These are phyloP conservation scores for Cinchona pubescens DNA, from an alignment of 257 asterid genomes.

Conservation along the genomic window DNA sequence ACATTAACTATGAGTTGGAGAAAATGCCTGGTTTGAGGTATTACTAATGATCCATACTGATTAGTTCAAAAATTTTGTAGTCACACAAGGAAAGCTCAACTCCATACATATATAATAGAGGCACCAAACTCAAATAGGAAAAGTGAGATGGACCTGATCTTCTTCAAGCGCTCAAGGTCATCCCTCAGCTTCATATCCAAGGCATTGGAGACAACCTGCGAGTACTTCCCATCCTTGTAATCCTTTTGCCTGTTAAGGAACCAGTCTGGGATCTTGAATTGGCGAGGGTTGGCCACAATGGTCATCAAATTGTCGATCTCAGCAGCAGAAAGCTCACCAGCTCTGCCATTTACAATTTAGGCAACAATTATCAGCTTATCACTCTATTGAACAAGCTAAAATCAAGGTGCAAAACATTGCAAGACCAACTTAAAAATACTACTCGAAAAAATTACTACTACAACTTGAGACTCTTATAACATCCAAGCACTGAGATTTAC, in stretches of 20 bases:
- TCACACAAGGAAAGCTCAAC: neutral
- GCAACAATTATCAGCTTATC: neutral
- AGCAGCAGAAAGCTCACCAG: constrained; percentile 44
- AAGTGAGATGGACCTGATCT: constrained; percentile 25
- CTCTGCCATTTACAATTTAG: constrained; percentile 19
- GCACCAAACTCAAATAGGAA: neutral
- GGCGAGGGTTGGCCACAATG: constrained; percentile 46
- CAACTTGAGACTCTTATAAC: no score
- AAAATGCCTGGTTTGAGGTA: neutral
- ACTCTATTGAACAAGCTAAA: neutral
- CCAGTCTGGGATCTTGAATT: constrained; percentile 54
- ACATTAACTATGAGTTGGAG: neutral
- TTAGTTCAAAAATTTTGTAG: neutral
- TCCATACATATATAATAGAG: neutral
- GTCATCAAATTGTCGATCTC: constrained; percentile 45
- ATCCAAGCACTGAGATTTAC: neutral
- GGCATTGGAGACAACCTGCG: constrained; percentile 50
- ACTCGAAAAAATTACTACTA: neutral
- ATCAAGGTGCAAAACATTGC: neutral
- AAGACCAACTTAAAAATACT: neutral
- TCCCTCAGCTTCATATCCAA: constrained; percentile 57
- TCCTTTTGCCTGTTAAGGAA: constrained; percentile 54
- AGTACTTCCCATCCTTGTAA: constrained; percentile 48
- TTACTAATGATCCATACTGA: neutral
- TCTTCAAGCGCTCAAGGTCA: constrained; percentile 46